phyloP scores from a whole-genome alignment of 495 filamentous ascomycete genomes.

The Penicillium psychrofluorescens region DNA sequence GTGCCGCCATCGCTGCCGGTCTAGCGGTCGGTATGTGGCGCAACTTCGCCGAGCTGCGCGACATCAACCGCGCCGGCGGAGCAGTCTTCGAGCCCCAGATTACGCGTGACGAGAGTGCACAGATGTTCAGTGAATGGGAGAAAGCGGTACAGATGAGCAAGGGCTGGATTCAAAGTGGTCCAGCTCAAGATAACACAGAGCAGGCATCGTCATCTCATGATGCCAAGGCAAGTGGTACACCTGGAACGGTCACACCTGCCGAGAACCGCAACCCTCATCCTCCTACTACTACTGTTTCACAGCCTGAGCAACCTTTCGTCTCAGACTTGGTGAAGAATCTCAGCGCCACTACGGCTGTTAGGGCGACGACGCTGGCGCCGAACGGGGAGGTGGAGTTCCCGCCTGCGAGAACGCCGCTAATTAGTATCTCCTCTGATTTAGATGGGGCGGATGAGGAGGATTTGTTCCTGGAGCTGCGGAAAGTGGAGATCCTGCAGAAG shows the following conservation, averaged over 20 bases:
- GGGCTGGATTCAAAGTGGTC: constrained; percentile 53
- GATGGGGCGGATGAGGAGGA: constrained; percentile 36
- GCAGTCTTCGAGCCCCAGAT: constrained; percentile 67
- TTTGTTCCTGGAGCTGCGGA: constrained; percentile 30
- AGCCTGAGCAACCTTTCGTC: background rate
- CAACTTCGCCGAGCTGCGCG: constrained; percentile 67
- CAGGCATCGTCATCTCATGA: background rate
- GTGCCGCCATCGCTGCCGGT: constrained; percentile 91
- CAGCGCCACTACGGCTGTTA: background rate
- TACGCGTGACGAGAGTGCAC: constrained; percentile 48
- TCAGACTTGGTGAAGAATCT: constrained; percentile 4
- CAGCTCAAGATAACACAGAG: background rate
- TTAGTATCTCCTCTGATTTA: constrained; percentile 22
- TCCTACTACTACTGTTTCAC: too few species aligned
- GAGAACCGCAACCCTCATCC: background rate
- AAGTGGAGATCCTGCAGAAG: constrained; percentile 34
- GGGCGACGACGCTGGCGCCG: constrained; percentile 3
- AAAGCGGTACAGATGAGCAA: constrained; percentile 80
- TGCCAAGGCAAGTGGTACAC: background rate
- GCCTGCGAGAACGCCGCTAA: constrained; percentile 10
- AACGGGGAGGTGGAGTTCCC: constrained; percentile 11
- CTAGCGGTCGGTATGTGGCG: constrained; percentile 80
- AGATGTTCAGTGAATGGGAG: constrained; percentile 70
- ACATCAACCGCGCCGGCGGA: constrained; percentile 67
- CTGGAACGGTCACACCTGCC: background rate